Base-by-base conservation (phyloP, 2,329 filamentous ascomycete genomes). In the Scolecobasidium constrictum region DNA sequence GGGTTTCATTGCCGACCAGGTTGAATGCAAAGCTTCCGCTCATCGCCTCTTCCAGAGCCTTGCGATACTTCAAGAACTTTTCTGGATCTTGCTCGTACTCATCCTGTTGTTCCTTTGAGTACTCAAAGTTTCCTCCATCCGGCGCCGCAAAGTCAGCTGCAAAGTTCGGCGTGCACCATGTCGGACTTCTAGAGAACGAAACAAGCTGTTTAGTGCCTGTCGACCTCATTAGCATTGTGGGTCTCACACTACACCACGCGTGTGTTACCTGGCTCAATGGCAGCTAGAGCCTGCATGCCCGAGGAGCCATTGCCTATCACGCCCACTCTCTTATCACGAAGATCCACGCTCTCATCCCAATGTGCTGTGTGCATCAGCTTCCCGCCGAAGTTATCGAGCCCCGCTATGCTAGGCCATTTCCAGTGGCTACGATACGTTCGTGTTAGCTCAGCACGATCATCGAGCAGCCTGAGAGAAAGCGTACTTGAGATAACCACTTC, bases 401-500 rank as follows among this genome's bases (percentile, higher is more conserved):
- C 78, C 1, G 72, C 70, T 47, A 78, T 78, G 21, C 76, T 61
- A 0, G 78, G 79, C 1, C 81, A 60, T 44, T 71, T 73, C 73
- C 76, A 81, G 13, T 69, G 70, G 51, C n/a, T n/a, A n/a, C n/a
- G n/a, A n/a, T n/a, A n/a, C n/a, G n/a, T n/a, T n/a, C n/a, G n/a
- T n/a, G n/a, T n/a, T n/a, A n/a, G n/a, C n/a, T n/a, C n/a, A n/a
- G n/a, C n/a, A n/a, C n/a, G n/a, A n/a, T n/a, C n/a, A n/a, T n/a
- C n/a, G n/a, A n/a, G n/a, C n/a, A n/a, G n/a, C n/a, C n/a, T n/a
- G n/a, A n/a, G n/a, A n/a, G n/a, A n/a, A n/a, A n/a, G n/a, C n/a
- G n/a, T n/a, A n/a, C n/a, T 82, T 83, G 59, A 84, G 81, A 28
- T 72, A 67, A 0, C 80, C 81, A 45, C 78, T 71, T 1, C 78